Evolutionary conservation across 345 rosid genomes (phyloP), one percentile per base, ranked within the genome.

Genomic region (Ceriops decandra): DNA sequence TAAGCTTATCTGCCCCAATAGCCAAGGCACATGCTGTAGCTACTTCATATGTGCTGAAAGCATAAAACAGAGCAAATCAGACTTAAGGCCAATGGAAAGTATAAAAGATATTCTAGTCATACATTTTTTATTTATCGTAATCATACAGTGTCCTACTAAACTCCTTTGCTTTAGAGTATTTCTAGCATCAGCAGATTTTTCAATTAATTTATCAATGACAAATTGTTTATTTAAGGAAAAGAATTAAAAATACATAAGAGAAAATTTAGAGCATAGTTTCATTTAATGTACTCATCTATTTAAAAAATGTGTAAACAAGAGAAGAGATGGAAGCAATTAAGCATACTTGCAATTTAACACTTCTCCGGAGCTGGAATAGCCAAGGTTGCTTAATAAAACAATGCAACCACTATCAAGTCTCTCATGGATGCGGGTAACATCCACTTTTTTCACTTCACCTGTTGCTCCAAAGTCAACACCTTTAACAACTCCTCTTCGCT

Each of bases 11-110:
- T 69, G 97, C 98, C 64, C 83, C 92, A 78, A 93, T 86, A 38
- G 98, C 96, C 70, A 89, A 75, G 63, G 98, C 98, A 85, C 98
- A 93, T 35, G 98, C 97, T 26, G 98, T 93, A 60, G 98, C 98
- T 47, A 93, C 98, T 85, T 93, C 98, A 70, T 89, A 93, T 58
- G 96, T 91, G 87, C 97, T 93, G 90, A 68, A 73, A 80, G 63
- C 38, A 62, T 30, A 65, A 57, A 54, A 24, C 62, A 80, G 36
- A 27, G 16, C 58, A 60, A 42, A 42, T 20, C 21, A 62, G 42
- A 27, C 60, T 49, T 72, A 13, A 21, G 27, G 54, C 28, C 3
- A n/a, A 49, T 22, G 35, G 32, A 52, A 30, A 57, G 22, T 6
- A 53, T 20, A 70, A 5, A 52, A 52, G 27, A 68, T 31, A 28